Percentiles rank a stretch among this genome's conserved stretches.
phyloP scores from a whole-genome alignment of 192 early-diverging fungal genomes.

The Rhizoclosmatium sp. region DNA sequence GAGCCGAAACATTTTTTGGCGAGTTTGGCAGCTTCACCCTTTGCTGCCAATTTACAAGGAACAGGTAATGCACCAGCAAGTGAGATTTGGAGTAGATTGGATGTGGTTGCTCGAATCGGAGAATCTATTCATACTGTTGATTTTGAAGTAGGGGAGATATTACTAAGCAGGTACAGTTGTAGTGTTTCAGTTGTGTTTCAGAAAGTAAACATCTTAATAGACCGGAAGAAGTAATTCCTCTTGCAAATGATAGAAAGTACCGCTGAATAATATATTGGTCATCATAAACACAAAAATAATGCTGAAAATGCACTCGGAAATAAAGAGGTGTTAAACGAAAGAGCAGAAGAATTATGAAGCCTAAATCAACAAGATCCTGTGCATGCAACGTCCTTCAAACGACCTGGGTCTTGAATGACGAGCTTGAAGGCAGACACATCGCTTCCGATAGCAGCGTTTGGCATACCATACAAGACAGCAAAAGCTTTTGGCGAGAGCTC shows the following conservation, averaged over 20 bases:
- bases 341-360: background rate
- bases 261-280: background rate
- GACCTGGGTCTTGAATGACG: conserved; percentile 28
- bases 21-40: background rate
- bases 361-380: background rate
- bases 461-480: conserved; percentile 25
- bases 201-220: background rate
- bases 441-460: background rate
- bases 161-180: background rate
- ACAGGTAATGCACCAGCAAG: conserved; percentile 8
- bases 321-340: background rate
- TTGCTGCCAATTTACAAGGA: background rate
- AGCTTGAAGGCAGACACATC: background rate
- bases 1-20: conserved; percentile 21
- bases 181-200: background rate
- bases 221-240: background rate
- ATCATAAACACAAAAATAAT: background rate
- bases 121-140: conserved; percentile 2
- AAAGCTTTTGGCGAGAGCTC: conserved; percentile 22
- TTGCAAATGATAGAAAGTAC: conserved; percentile 9
- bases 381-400: background rate
- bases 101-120: conserved; percentile 9
- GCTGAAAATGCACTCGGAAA: background rate
- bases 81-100: background rate
- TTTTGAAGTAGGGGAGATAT: background rate